Evolutionary conservation across 768 basidiomycete genomes (phyloP), one percentile per base, ranked within the genome.

Genomic region (Wakefieldia striispora): DNA sequence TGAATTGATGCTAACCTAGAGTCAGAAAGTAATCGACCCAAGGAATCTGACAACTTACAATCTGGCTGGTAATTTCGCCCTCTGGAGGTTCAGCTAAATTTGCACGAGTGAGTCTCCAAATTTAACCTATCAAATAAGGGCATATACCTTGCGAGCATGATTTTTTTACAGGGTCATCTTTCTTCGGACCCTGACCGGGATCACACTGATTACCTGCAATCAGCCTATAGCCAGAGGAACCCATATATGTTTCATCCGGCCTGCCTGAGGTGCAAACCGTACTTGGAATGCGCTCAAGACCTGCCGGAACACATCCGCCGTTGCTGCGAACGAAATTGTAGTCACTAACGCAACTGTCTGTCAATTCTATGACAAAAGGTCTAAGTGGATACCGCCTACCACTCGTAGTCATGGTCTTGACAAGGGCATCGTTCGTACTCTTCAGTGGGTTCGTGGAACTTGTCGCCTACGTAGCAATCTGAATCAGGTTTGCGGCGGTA

Each of bases 191-290:
- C 12, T 56, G 55, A 4, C 63, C 56, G n/a, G 75, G 75, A 33
- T 75, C 76, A 63, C 97, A 99, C 0, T 85, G 88, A 61, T 99
- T 88, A 0, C 95, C 95, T 3, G 97, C 94, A 50, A 99, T 91
- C 62, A 86, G 82, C 27, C 94, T 78, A 65, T 84, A 99, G 0
- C 97, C 97, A 17, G 90, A 92, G 0, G 95, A 97, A 0, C 97
- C 97, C 64, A 77, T 60, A 63, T 92, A 99, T 7, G 62, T 81
- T 54, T 86, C 75, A 6, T 79, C 74, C 0, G 78, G 69, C 40
- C 72, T 73, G 9, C 72, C 71, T 10, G 67, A 63, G 6, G 61
- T 57, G 59, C 93, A 95, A 1, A 85, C 74, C 4, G 82, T 88
- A 6, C 84, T 78, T 0, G 92, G 89, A 40, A 97, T 84, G 6